Evolutionary conservation across 2,329 filamentous ascomycete genomes (phyloP).

Genomic region (Hymenoscyphus fraxineus): DNA sequence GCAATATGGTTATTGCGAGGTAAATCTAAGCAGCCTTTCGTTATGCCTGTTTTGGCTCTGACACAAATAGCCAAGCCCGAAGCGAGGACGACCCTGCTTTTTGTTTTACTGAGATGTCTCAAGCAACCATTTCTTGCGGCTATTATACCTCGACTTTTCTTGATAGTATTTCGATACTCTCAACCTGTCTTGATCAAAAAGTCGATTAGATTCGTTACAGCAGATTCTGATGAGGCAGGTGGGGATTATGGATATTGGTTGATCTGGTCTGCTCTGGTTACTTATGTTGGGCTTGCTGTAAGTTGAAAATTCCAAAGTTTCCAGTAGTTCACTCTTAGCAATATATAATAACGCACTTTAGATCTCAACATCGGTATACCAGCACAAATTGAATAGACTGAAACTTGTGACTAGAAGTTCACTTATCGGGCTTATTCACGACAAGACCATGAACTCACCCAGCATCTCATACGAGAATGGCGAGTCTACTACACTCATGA

Average conservation of each 20-base stretch:
- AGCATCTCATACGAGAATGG: constrained; percentile 32
- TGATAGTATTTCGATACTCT: background rate
- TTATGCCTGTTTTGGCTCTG: background rate
- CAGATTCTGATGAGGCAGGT: background rate
- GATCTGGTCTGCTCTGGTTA: background rate
- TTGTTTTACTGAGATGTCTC: background rate
- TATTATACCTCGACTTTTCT: constrained; percentile 1
- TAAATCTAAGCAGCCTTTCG: constrained; percentile 6
- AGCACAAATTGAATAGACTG: background rate
- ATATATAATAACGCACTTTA: background rate
- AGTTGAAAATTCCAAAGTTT: background rate
- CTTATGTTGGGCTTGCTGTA: constrained; percentile 5
- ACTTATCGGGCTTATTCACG: constrained; percentile 34
- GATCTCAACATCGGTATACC: constrained; percentile 2
- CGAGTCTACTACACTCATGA: constrained; percentile 39
- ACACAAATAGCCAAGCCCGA: constrained; percentile 21
- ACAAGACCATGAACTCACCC: constrained; percentile 31
- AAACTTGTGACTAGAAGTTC: constrained; percentile 2
- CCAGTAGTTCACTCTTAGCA: background rate
- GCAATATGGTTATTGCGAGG: constrained; percentile 20
- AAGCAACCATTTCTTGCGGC: background rate
- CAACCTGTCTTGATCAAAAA: background rate
- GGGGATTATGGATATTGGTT: background rate
- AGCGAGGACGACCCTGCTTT: constrained; percentile 29
- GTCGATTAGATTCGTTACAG: background rate